These are phyloP conservation scores for Curvularia hawaiiensis DNA, from an alignment of 2,329 filamentous ascomycete genomes.

Conservation along the genomic window DNA sequence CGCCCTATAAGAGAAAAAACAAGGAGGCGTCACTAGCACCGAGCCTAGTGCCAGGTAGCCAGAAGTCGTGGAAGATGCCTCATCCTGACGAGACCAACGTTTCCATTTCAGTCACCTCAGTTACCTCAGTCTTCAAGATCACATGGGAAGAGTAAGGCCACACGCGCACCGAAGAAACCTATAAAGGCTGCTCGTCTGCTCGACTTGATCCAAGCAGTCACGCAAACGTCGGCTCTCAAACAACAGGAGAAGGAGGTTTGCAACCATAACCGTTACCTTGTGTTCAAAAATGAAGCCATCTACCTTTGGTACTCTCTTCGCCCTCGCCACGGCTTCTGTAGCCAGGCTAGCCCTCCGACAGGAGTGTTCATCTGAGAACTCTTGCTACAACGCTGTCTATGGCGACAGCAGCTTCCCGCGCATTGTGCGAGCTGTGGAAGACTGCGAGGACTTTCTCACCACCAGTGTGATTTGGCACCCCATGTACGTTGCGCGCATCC, in stretches of 20 bases:
- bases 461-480: constrained; percentile 33
- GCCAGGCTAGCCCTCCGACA: constrained; percentile 26
- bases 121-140: neutral
- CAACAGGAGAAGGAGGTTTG: neutral
- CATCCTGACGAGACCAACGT: neutral
- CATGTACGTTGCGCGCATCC: constrained; percentile 20
- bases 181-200: constrained; percentile 8
- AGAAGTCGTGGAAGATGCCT: neutral
- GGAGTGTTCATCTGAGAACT: constrained; percentile 24
- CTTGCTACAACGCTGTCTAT: constrained; percentile 36
- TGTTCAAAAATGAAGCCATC: constrained; percentile 31
- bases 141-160: neutral
- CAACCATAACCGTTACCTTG: constrained; percentile 3
- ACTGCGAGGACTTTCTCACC: constrained; percentile 35
- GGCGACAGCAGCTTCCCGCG: constrained; percentile 21
- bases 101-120: neutral
- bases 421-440: constrained; percentile 18
- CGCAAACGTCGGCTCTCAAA: neutral
- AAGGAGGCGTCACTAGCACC: constrained; percentile 12
- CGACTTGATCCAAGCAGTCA: neutral
- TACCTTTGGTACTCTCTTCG: constrained; percentile 14
- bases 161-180: neutral
- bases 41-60: neutral
- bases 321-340: constrained; percentile 19
- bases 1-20: constrained; percentile 2